Percentiles rank a stretch among this genome's conserved stretches.
Evolutionary conservation across 768 basidiomycete species (phyloP).

Genomic region (Kwoniella sp.): DNA sequence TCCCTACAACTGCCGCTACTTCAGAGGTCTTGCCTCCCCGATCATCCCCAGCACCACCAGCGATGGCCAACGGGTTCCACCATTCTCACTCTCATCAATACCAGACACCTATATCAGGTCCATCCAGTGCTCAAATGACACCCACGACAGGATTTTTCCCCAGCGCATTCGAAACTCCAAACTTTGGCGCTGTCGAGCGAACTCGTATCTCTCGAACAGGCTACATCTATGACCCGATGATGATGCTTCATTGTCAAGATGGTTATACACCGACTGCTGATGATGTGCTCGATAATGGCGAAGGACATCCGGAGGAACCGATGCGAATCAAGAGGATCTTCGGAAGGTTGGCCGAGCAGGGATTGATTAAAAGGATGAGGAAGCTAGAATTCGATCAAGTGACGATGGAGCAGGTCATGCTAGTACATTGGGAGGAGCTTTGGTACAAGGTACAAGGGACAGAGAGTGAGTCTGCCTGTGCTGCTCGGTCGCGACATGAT

Average conservation of each 20-base stretch:
- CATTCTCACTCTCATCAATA: neutral
- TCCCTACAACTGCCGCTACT: neutral
- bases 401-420: conserved; percentile 72
- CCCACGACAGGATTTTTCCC: neutral
- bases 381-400: conserved; percentile 74
- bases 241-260: conserved; percentile 76
- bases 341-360: conserved; percentile 64
- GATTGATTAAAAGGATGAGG: conserved; percentile 72
- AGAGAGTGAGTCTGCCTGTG: conserved; percentile 69
- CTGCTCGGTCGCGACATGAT: no score
- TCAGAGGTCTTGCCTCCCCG: neutral
- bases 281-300: conserved; percentile 57
- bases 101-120: neutral
- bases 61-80: neutral
- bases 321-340: conserved; percentile 77
- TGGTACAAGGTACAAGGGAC: conserved; percentile 88
- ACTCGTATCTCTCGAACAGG: conserved; percentile 62
- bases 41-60: neutral
- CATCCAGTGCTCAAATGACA: neutral
- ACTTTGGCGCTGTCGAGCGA: neutral
- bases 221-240: conserved; percentile 80
- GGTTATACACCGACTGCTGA: conserved; percentile 46
- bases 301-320: conserved; percentile 71
- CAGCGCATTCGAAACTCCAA: neutral
- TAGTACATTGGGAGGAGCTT: conserved; percentile 87